A percentile compares a stretch with the other conserved stretches of the same genome.
These are phyloP conservation scores for Hirschioporus abietinus DNA, from an alignment of 768 basidiomycete genomes.

Conservation along the genomic window DNA sequence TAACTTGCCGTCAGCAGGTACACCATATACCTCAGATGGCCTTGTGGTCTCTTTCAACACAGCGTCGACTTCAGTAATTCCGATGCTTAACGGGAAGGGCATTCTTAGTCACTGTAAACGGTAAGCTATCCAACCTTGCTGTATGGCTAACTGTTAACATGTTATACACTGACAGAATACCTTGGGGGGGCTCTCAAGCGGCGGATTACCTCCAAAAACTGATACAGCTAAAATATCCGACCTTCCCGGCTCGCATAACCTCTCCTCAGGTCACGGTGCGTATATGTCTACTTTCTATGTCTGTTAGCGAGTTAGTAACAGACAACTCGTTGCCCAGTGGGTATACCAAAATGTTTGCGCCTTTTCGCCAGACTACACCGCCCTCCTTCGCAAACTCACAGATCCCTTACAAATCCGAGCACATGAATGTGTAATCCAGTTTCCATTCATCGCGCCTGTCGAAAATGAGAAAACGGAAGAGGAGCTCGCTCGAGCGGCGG, in stretches of 20 bases:
- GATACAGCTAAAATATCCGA: slow-evolving; percentile 92
- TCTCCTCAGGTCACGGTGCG: slow-evolving; percentile 69
- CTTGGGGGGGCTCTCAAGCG: slow-evolving; percentile 89
- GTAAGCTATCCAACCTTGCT: slow-evolving; percentile 33
- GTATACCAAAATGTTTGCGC: slow-evolving; percentile 86
- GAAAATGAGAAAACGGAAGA: slow-evolving; percentile 88
- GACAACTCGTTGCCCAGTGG: slow-evolving; percentile 50
- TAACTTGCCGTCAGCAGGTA: slow-evolving; percentile 32
- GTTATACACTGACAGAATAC: slow-evolving; percentile 55
- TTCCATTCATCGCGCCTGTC: slow-evolving; percentile 64
- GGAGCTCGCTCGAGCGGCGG: slow-evolving; percentile 70
- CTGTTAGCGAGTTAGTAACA: neutral
- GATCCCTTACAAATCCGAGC: slow-evolving; percentile 61
- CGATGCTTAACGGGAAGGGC: slow-evolving; percentile 77
- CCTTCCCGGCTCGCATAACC: slow-evolving; percentile 83
- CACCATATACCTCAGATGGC: slow-evolving; percentile 59
- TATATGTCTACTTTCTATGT: slow-evolving; percentile 12
- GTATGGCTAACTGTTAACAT: neutral
- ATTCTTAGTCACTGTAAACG: slow-evolving; percentile 83
- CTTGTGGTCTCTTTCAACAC: slow-evolving; percentile 90
- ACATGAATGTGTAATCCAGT: slow-evolving; percentile 75
- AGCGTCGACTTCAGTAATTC: slow-evolving; percentile 86
- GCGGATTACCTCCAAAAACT: slow-evolving; percentile 91
- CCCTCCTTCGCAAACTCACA: slow-evolving; percentile 59
- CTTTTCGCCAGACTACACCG: slow-evolving; percentile 72